A percentile compares a stretch with the other conserved stretches of the same genome.
These are phyloP conservation scores for Spencermartinsiella ligniputridi DNA, from an alignment of 1,139 yeast genomes.

Conservation along the genomic window DNA sequence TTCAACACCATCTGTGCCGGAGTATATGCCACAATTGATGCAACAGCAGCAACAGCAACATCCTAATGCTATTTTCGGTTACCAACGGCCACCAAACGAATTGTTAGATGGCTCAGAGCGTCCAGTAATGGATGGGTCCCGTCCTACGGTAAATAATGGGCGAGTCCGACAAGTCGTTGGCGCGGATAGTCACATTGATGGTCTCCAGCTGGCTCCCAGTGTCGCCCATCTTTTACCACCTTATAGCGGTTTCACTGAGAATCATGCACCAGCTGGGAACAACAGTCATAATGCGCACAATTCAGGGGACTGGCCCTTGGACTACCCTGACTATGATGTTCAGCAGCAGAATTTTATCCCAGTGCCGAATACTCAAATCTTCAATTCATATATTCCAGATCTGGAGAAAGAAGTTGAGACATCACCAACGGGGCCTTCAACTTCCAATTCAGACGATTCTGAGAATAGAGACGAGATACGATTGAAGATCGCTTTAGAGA, in stretches of 20 bases:
- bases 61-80: slow-evolving; percentile 4
- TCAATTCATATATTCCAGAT: slow-evolving; percentile 27
- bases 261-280: background rate
- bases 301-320: slow-evolving; percentile 10
- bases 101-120: background rate
- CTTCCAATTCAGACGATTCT: slow-evolving; percentile 18
- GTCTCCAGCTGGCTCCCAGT: slow-evolving; percentile 4
- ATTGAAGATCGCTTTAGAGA: slow-evolving; percentile 19
- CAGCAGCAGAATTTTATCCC: slow-evolving; percentile 9
- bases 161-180: background rate
- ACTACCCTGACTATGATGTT: slow-evolving; percentile 5
- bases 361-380: slow-evolving; percentile 24
- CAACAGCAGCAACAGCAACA: background rate
- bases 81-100: background rate
- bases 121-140: background rate
- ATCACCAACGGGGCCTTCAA: slow-evolving; percentile 8
- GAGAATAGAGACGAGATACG: slow-evolving; percentile 12
- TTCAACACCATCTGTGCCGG: background rate
- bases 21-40: background rate
- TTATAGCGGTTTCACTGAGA: background rate
- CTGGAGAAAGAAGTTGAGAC: slow-evolving; percentile 22
- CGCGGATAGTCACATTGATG: too few species aligned
- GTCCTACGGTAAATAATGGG: background rate
- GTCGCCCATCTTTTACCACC: slow-evolving; percentile 7
- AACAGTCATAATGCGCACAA: background rate